A percentile compares a stretch with the other conserved stretches of the same genome.
Evolutionary conservation across 2,329 filamentous ascomycete species (phyloP).

Genomic region (Cladobotryum mycophilum): DNA sequence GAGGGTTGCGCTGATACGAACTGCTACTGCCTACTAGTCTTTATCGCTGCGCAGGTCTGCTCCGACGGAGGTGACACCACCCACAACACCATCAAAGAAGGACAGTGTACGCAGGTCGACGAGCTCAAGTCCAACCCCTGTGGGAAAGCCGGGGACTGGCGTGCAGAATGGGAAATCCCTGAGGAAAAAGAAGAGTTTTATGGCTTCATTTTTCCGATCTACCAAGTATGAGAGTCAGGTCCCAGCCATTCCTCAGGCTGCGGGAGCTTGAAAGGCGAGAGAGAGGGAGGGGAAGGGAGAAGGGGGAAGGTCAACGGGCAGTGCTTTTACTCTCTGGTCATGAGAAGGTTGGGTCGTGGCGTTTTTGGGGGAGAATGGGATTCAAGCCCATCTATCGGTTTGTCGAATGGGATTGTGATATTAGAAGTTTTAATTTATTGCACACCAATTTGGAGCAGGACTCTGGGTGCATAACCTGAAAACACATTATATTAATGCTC

Average conservation of each 20-base stretch:
- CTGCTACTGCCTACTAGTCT: not conserved
- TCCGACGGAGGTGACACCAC: not conserved
- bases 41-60: conserved; percentile 6
- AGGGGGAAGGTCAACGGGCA: too few species aligned
- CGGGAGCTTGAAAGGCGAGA: not conserved
- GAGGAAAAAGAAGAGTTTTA: conserved; percentile 14
- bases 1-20: not conserved
- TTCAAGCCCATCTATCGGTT: too few species aligned
- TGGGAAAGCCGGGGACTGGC: not conserved
- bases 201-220: conserved; percentile 12
- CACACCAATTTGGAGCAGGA: too few species aligned
- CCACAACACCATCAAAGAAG: not conserved
- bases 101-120: not conserved
- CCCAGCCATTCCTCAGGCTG: not conserved
- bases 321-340: too few species aligned
- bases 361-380: too few species aligned
- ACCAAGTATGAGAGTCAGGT: conserved; percentile 1
- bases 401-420: too few species aligned
- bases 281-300: too few species aligned
- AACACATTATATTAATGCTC: too few species aligned
- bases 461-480: too few species aligned
- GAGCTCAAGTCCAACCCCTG: not conserved
- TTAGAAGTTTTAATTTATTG: too few species aligned
- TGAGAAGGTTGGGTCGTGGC: too few species aligned
- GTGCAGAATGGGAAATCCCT: not conserved